Base-by-base conservation (phyloP, 179 eudicot species). In the Corrigiola litoralis region DNA sequence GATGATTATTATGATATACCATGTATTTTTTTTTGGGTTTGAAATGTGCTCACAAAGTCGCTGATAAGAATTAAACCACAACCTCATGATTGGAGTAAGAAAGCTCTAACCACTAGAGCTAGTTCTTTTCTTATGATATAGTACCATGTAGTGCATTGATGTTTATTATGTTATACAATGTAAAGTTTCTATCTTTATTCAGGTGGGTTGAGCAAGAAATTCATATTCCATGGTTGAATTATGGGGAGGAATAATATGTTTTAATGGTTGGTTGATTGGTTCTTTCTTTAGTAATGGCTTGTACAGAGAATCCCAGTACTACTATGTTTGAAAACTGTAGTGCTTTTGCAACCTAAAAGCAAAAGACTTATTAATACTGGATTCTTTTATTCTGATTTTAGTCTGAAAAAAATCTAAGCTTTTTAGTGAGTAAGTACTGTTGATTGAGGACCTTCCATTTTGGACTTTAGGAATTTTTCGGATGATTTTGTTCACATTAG, bases 281-380 rank as follows among this genome's bases (percentile, higher is more conserved):
- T 62, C 69, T 68, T 63, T 74, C 73, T 45, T 62, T 44, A 24
- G 58, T 63, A 68, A 68, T 73, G 65, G 72, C 45, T 53, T 45
- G 44, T 53, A 62, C 23, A 27, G 62, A 55, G 63, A 67, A 62
- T 73, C 49, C 17, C 17, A 68, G 57, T 44, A 60, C 71, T 52
- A 12, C 36, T 23, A 56, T 34, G 44, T 14, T 61, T 62, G 68
- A 56, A 46, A 59, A 62, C 47, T 46, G 5, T 58, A 34, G 29
- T 60, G 47, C 38, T 63, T 55, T 38, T 48, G 25, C 8, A 53
- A 20, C 45, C 23, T 3, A 27, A 74, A 74, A 74, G 65, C 32
- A 6, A 38, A 63, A 68, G 48, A 45, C 28, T n/a, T n/a, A n/a
- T n/a, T 31, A 10, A 45, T 55, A 9, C 14, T 54, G 42, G 73